Conservation (phyloP, 495 filamentous ascomycete genomes). For the Aspergillus baeticus region DNA sequence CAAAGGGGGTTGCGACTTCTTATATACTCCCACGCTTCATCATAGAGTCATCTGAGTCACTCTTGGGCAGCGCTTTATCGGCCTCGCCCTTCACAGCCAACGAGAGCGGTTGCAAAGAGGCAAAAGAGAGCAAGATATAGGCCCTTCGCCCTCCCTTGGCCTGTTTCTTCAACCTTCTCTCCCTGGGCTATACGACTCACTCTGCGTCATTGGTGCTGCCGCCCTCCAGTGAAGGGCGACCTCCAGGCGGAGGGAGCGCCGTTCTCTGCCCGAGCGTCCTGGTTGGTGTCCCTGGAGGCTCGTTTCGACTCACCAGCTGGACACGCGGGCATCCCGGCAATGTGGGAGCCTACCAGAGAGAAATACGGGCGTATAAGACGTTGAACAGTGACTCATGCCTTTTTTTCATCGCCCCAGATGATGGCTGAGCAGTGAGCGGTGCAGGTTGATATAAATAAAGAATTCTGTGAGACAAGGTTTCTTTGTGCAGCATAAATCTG, state of each 20-base stretch:
- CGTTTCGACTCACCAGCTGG: conserved; percentile 12
- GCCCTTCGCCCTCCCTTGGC: conserved; percentile 4
- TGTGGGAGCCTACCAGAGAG: conserved; percentile 11
- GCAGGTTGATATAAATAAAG: not conserved
- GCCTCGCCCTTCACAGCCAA: not conserved
- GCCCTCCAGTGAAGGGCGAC: conserved; percentile 2
- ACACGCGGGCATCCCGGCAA: conserved; percentile 4
- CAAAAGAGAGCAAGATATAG: conserved; percentile 5
- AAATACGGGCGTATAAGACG: not conserved
- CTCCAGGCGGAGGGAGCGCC: not conserved
- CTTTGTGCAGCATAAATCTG: not conserved
- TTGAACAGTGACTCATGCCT: conserved; percentile 8
- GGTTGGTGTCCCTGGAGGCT: not conserved
- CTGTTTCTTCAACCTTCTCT: not conserved
- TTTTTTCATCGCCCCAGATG: conserved; percentile 5
- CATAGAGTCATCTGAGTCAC: conserved; percentile 13
- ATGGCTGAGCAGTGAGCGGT: conserved; percentile 1
- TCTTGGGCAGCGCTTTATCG: conserved; percentile 15
- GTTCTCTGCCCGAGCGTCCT: not conserved
- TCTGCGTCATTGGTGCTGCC: conserved; percentile 15
- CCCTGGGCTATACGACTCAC: not conserved
- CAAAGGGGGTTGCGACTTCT: not conserved
- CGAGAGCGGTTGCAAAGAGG: not conserved
- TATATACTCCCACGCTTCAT: conserved; percentile 1
- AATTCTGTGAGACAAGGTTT: not conserved